Base-by-base conservation (phyloP, 208 protist genomes). In the Trypanosoma mega region DNA sequence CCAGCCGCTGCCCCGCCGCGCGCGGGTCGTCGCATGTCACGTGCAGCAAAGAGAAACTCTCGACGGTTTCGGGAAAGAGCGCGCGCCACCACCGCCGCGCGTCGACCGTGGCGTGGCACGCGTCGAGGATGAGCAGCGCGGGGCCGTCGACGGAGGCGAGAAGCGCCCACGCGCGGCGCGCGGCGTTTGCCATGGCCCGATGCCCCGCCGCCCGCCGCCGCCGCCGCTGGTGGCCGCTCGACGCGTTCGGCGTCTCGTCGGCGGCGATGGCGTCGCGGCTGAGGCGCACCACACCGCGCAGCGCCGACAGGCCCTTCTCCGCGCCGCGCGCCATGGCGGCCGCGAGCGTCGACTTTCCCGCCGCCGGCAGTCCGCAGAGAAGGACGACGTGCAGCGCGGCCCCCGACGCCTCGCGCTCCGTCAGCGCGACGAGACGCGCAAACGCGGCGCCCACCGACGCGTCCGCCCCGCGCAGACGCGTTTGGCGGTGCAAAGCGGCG, bases 91-190 rank as follows among this genome's bases (percentile, higher is more conserved):
- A 23, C 41, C 50, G 65, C 34, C 65, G 33, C 33, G 65, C 64
- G 14, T 60, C 26, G 26, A 8, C 45, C 63, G 27, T 75, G 58
- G 75, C 60, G 47, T 96, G 78, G 54, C 89, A 96, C n/a, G 82
- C 89, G 51, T 96, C 89, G 5, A 91, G 50, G 7, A 96, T 49
- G 8, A 96, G 56, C 21, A 93, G 50, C 3, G 69, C 82, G 21
- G 48, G 50, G 16, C 57, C 56, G 21, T 80, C 61, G 54, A 84
- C 82, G 18, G 86, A 61, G 24, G 76, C 23, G 12, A 63, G 67
- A 21, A 81, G 63, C 36, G 78, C 56, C 1, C 76, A 67, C 3
- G 51, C 11, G 26, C 24, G 14, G 16, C 49, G 29, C 6, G 72
- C 23, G 16, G 52, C 45, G 18, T 1, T 21, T 16, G 59, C 9